A percentile compares a stretch with the other conserved stretches of the same genome.
These are phyloP conservation scores for Trichoderma endophyticum DNA, from an alignment of 2,329 filamentous ascomycete genomes.

Conservation along the genomic window DNA sequence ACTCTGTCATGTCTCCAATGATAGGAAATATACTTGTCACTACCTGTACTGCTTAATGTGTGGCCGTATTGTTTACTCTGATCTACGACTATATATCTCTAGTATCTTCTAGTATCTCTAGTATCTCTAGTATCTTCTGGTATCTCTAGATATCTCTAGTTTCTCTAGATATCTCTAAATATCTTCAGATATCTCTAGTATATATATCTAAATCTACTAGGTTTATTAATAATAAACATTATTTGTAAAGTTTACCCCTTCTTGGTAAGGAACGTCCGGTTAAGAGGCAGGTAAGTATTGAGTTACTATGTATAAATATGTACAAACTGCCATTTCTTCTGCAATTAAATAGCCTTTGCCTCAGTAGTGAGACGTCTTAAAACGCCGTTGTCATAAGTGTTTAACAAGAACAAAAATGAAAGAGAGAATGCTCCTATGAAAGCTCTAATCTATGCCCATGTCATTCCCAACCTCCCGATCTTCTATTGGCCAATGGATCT, in stretches of 20 bases:
- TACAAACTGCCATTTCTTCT: neutral
- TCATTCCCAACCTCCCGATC: neutral
- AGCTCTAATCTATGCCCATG: neutral
- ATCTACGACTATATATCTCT: neutral
- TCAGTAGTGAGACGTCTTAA: neutral
- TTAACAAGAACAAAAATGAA: neutral
- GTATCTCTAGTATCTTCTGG: no score
- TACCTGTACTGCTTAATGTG: neutral
- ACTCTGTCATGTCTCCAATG: slow-evolving; percentile 14
- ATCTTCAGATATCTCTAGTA: no score
- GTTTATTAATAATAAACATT: neutral
- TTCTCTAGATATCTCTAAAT: no score
- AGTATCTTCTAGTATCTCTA: no score
- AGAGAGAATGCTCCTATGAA: no score
- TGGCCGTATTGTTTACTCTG: neutral
- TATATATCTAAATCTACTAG: neutral
- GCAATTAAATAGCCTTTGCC: neutral
- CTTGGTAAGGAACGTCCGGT: neutral
- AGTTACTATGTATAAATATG: neutral
- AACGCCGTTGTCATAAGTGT: neutral
- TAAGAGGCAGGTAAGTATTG: neutral
- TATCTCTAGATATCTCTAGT: no score
- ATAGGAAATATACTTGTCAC: slow-evolving; percentile 13
- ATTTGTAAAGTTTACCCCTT: neutral
- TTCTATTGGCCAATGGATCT: slow-evolving; percentile 31